A percentile compares a stretch with the other conserved stretches of the same genome.
Conservation (phyloP, 257 asterid species). For the Thymus quinquecostatus region DNA sequence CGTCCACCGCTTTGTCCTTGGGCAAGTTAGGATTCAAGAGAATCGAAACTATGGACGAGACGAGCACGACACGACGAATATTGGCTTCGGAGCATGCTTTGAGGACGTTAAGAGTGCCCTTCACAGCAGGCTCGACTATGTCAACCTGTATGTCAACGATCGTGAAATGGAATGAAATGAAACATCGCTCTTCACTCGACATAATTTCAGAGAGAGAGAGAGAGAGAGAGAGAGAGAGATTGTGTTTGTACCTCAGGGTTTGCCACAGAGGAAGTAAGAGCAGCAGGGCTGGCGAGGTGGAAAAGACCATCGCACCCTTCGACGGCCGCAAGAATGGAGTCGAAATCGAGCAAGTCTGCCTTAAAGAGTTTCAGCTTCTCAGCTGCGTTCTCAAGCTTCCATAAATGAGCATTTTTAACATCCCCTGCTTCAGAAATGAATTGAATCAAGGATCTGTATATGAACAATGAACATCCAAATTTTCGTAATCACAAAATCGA, state of each 20-base stretch:
- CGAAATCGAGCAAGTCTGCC: slow-evolving; percentile 76
- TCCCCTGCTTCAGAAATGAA: slow-evolving; percentile 44
- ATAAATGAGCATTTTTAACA: slow-evolving; percentile 60
- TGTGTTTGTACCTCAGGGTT: slow-evolving; percentile 60
- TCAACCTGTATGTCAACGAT: slow-evolving; percentile 48
- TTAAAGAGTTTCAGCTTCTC: slow-evolving; percentile 56
- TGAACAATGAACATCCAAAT: too few relatives aligned
- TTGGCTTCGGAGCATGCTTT: slow-evolving; percentile 69
- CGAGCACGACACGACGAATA: slow-evolving; percentile 57
- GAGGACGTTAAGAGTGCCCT: slow-evolving; percentile 74
- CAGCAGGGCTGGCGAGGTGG: slow-evolving; percentile 83
- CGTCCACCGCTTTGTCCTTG: slow-evolving; percentile 53
- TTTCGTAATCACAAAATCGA: too few relatives aligned
- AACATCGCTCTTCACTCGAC: too few relatives aligned
- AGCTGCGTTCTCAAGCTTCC: slow-evolving; percentile 53
- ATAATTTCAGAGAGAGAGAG: too few relatives aligned
- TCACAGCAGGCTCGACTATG: slow-evolving; percentile 68
- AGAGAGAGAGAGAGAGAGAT: not conserved
- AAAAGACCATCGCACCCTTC: slow-evolving; percentile 74
- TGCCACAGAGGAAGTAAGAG: slow-evolving; percentile 45
- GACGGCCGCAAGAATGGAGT: slow-evolving; percentile 66
- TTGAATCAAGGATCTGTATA: not conserved
- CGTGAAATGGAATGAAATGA: too few relatives aligned
- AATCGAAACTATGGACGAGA: slow-evolving; percentile 69
- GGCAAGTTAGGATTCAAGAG: slow-evolving; percentile 62